Evolutionary conservation across 73 alveolate species (phyloP), one percentile per base, ranked within the genome.

Genomic region (Paramecium pentaurelia): DNA sequence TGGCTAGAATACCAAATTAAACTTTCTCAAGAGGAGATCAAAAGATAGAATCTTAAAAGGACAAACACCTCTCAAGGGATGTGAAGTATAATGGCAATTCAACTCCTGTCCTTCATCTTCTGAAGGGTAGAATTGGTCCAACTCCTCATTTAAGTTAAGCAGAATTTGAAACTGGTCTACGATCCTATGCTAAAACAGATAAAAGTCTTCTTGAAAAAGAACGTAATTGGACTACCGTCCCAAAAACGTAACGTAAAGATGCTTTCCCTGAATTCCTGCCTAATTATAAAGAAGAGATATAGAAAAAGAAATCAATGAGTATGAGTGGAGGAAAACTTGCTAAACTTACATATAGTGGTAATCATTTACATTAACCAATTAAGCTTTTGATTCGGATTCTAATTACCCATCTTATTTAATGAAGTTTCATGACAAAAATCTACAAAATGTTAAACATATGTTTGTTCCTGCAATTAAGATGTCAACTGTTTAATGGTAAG

Each of bases 141-240:
- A 80, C 91, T 44, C 77, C 91, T 27, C 71, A 42, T 27, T 11
- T 80, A 40, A 49, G 91, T 45, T 47, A 80, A 80, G 91, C 75
- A 45, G 91, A 80, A 27, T 80, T 80, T 80, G 91, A 80, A 36
- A 80, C 91, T 27, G 91, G 91, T 47, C 77, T 80, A 49, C n/a
- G 91, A 40, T 80, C 91, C 8, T 80, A 80, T 25, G 71, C 77
- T 9, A 45, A 34, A 45, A 80, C 47, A 8, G 91, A 80, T 25
- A 40, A 80, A 80, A 80, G 71, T 49, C 58, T 80, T 0, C 7
- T 49, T 32, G 91, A 80, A 12, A 80, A 80, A 80, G 91, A 80
- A 42, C 47, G 91, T 8, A 45, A 80, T 14, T 80, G 91, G 91
- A 80, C 91, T 32, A 80, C 91, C 4, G 91, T 80, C 22, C 91